Evolutionary conservation across 352 stramenopile genomes (phyloP), one percentile per base, ranked within the genome.

Genomic region (Phytopythium cucurbitacearum): DNA sequence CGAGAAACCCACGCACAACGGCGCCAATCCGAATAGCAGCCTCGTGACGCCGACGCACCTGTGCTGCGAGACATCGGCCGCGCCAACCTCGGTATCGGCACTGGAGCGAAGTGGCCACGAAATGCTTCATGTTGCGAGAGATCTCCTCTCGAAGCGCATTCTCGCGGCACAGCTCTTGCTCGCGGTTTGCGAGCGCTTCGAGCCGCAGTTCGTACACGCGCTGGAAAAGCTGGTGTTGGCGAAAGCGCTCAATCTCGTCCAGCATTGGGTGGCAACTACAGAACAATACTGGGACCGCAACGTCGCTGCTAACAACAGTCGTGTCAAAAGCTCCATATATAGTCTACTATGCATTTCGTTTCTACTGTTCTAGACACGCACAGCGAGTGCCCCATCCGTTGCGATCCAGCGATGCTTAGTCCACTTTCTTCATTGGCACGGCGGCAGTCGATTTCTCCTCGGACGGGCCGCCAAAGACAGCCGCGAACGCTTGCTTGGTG

Each of bases 111-210:
- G 75, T 86, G 7, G 83, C 83, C 33, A 91, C 79, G 16, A 86
- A 88, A 56, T 80, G 59, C 21, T 81, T 85, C 73, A 86, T 87
- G 59, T 89, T 91, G 53, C 64, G 51, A 32, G 77, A 57, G 42
- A 89, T 88, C 51, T 93, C 83, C 47, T 90, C 80, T 21, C 78
- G 72, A 7, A 91, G 48, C 9, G 69, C 72, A 68, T 91, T 87
- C 28, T 87, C 74, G 8, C 59, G 57, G 4, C 76, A 72, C 33
- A 89, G 55, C 59, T 63, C 60, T 1, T 62, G 57, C 55, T 87
- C 76, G 5, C 65, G 53, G 47, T 51, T 50, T n/a, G 68, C 63
- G 11, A 88, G 68, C 4, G 73, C 68, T 5, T 57, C 62, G 9
- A 84, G 15, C 7, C 76, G 76, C 57, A 79, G 80, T 33, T 82